These are phyloP conservation scores for Saccharomycopsis sp. DNA, from an alignment of 805 yeast species.

Conservation along the genomic window DNA sequence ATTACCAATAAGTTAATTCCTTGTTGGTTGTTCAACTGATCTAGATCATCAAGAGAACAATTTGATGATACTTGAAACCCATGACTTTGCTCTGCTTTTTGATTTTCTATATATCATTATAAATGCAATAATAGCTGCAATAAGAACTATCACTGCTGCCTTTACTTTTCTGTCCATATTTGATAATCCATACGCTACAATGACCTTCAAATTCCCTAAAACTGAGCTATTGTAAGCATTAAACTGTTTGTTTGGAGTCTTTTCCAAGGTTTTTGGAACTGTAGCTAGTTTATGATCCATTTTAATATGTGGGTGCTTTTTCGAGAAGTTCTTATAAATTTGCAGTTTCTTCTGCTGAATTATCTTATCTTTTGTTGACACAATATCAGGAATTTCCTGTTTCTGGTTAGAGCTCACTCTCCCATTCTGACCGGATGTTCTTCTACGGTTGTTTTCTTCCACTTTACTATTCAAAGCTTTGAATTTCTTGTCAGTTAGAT, in stretches of 20 bases:
- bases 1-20: too few species aligned
- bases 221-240: conserved; percentile 2
- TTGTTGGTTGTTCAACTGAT: too few species aligned
- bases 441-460: not conserved
- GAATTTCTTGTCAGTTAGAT: not conserved
- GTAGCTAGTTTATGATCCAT: conserved; percentile 4
- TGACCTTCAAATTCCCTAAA: conserved; percentile 7
- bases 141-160: not conserved
- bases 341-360: conserved; percentile 7
- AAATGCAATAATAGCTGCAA: not conserved
- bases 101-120: not conserved
- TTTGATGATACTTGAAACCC: not conserved
- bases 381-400: not conserved
- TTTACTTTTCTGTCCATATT: not conserved
- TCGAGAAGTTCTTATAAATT: conserved; percentile 14
- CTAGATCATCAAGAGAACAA: too few species aligned
- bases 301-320: conserved; percentile 16
- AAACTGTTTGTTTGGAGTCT: not conserved
- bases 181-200: conserved; percentile 1
- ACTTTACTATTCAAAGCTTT: not conserved
- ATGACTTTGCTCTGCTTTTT: not conserved
- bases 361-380: not conserved
- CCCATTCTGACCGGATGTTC: not conserved
- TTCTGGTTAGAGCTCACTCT: not conserved
- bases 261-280: not conserved